Percentiles rank a stretch among this genome's conserved stretches.
phyloP scores from a whole-genome alignment of 306 rosid genomes.

The Fragaria vesca region DNA sequence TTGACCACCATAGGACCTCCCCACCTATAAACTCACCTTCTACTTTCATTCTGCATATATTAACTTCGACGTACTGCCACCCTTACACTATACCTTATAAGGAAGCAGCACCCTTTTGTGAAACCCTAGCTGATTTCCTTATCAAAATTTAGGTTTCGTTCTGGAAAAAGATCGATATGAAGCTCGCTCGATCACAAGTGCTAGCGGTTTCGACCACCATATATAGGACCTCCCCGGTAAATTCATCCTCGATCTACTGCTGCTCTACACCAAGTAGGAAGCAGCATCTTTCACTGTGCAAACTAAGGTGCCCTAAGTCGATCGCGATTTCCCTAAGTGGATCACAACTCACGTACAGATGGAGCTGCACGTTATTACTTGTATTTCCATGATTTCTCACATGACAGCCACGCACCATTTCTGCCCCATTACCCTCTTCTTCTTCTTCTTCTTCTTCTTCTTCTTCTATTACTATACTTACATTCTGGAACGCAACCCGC shows the following conservation, averaged over 20 bases:
- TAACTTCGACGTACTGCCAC: background rate
- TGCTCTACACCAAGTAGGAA: background rate
- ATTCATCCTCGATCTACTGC: background rate
- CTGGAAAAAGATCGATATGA: background rate
- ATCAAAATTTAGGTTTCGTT: background rate
- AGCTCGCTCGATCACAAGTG: background rate
- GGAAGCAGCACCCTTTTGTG: background rate
- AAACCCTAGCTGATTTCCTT: background rate
- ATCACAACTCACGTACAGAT: conserved; percentile 4
- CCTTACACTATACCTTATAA: background rate
- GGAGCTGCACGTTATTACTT: background rate
- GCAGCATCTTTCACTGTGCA: background rate
- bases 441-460: background rate
- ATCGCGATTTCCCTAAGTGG: background rate
- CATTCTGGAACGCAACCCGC: background rate
- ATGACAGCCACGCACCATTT: background rate
- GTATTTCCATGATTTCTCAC: background rate
- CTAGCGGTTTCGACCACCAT: background rate
- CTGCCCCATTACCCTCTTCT: background rate
- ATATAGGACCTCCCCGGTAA: background rate
- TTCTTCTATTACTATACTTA: background rate
- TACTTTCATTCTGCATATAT: background rate
- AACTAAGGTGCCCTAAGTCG: background rate
- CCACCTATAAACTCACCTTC: background rate
- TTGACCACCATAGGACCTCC: background rate